Evolutionary conservation across 768 basidiomycete genomes (phyloP).

Genomic region (Lactarius trivialis): DNA sequence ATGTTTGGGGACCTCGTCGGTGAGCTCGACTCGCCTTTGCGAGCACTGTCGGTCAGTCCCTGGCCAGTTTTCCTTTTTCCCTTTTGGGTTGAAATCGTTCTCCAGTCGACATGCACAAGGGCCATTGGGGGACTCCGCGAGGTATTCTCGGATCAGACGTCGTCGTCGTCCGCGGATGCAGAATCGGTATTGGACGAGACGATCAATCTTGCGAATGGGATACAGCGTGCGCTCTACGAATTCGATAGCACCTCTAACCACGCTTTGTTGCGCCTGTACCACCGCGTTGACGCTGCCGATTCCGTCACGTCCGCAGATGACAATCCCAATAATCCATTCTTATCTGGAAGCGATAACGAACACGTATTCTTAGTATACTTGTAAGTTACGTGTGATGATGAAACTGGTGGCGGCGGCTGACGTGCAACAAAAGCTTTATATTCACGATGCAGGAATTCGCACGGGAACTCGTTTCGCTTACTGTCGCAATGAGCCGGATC

Average conservation of each 20-base stretch:
- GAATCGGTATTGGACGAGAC: conserved; percentile 54
- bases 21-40: conserved; percentile 72
- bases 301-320: conserved; percentile 26
- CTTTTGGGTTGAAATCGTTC: neutral
- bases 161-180: conserved; percentile 26
- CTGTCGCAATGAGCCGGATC: conserved; percentile 79
- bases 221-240: conserved; percentile 60
- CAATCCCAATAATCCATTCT: conserved; percentile 31
- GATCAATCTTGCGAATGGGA: conserved; percentile 51
- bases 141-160: conserved; percentile 48
- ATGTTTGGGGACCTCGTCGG: conserved; percentile 78
- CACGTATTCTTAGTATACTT: conserved; percentile 87
- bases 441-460: conserved; percentile 96
- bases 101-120: conserved; percentile 51
- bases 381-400: too few species aligned
- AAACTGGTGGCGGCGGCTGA: conserved; percentile 10
- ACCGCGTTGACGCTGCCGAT: conserved; percentile 37
- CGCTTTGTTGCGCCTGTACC: conserved; percentile 71
- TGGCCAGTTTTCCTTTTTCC: neutral
- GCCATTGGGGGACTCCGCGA: conserved; percentile 60
- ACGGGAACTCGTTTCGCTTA: conserved; percentile 69
- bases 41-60: conserved; percentile 59
- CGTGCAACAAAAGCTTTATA: conserved; percentile 61
- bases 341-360: conserved; percentile 56
- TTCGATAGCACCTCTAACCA: conserved; percentile 84